Evolutionary conservation across 371 early-diverging fungal species (phyloP).

Genomic region (Rhizopus arrhizus): DNA sequence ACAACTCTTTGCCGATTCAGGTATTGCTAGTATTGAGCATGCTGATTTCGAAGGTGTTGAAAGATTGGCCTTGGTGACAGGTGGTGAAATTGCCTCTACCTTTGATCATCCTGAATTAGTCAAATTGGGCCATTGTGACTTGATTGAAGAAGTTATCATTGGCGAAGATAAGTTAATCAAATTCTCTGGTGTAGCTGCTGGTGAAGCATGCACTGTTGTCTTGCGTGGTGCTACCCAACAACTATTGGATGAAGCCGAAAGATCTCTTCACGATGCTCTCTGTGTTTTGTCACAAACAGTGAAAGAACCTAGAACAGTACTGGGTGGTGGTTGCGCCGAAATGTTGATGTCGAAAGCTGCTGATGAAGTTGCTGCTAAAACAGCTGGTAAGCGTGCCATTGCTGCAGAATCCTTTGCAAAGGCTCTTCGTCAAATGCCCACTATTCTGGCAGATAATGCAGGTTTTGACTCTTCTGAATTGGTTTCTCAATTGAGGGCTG

Average conservation of each 20-base stretch:
- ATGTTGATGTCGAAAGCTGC: conserved; percentile 97
- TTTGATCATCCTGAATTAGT: conserved; percentile 98
- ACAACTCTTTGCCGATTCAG: conserved; percentile 96
- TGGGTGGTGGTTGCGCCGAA: conserved; percentile 98
- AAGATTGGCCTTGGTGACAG: conserved; percentile 94
- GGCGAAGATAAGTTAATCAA: conserved; percentile 97
- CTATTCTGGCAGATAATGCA: conserved; percentile 98
- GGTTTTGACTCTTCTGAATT: conserved; percentile 97
- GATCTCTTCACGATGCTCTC: conserved; percentile 98
- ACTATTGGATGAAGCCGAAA: conserved; percentile 99
- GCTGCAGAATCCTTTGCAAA: conserved; percentile 96
- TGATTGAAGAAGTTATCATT: conserved; percentile 97
- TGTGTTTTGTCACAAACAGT: conserved; percentile 97
- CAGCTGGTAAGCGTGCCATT: conserved; percentile 95
- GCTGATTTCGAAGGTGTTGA: conserved; percentile 99
- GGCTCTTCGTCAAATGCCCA: conserved; percentile 97
- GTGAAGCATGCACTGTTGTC: conserved; percentile 98
- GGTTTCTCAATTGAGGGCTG: conserved; percentile 89
- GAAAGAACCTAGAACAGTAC: conserved; percentile 92
- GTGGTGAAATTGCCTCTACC: conserved; percentile 98
- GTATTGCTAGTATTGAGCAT: conserved; percentile 98
- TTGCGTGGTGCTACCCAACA: conserved; percentile 97
- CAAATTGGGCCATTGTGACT: conserved; percentile 93
- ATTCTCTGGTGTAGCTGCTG: conserved; percentile 96
- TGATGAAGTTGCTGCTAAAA: conserved; percentile 88